Base-by-base conservation (phyloP, 2,329 filamentous ascomycete species). In the Cladophialophora psammophila region DNA sequence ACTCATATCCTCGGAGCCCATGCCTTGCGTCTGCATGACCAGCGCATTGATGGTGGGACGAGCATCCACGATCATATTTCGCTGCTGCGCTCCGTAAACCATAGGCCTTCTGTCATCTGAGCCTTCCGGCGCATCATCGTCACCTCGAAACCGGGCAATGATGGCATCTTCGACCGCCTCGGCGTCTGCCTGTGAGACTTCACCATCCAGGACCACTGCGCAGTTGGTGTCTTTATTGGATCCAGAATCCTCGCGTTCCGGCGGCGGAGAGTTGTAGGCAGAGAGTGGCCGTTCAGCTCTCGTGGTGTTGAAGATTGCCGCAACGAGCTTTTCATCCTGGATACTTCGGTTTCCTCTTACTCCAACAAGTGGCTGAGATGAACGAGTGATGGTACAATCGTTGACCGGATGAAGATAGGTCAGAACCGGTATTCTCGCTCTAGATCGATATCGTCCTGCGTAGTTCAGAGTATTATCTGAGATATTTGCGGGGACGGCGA, bases 381-480 rank as follows among this genome's bases (percentile, higher is more conserved):
- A 96, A 76, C 95, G 87, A 1, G 94, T 97, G 71, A 99, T 97
- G 31, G 94, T 95, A 78, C 95, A 98, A 77, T 96, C 97, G 77
- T 98, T 99, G 74, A 97, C 85, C 0, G 93, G 92, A 78, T 99
- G 95, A n/a, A 97, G 87, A 78, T 99, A 99, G 26, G 93, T 93
- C 45, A 99, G 82, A 3, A 90, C 91, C 1, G 95, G 95, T 78
- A 99, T 94, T 67, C 95, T 90, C 70, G 90, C 89, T 67, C 94
- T 88, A 0, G 95, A 98, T 60, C 95, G 91, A 79, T 96, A 98
- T 69, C 89, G 87, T 66, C 90, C 91, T 32, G 94, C 95, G 76
- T 99, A 96, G 75, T 97, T 97, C 58, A 99, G 86, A 56, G 94
- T 93, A 75, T 95, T 97, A 79, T 99, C 95, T n/a, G 94, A 98